Base-by-base conservation (phyloP, 148 eudicot species). In the Nyssa sinensis region DNA sequence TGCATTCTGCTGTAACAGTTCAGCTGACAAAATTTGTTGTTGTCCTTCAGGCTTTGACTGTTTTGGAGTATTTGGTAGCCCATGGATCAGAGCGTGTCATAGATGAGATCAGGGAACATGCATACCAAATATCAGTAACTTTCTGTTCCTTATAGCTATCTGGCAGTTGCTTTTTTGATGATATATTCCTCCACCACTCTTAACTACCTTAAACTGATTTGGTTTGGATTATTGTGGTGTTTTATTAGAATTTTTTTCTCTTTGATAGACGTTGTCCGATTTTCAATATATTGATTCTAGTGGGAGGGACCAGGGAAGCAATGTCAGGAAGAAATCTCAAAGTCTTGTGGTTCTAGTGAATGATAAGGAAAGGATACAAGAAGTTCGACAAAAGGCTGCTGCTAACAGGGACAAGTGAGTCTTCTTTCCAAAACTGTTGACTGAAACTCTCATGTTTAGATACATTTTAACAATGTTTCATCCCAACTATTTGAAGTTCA, bases 281-380 rank as follows among this genome's bases (percentile, higher is more conserved):
- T 96, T 96, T 76, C 99, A 96, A 79, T 96, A 93, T 66, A 91
- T 93, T 59, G 98, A 96, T 78, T 89, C 94, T 57, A 84, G 88
- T 80, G 99, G 97, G 75, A 93, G 87, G 78, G 99, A 96, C 80
- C 99, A 96, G 76, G 99, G 99, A 75, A 88, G 80, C 83, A 91
- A 93, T 70, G 98, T 96, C 76, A 77, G 99, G 72, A 89, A 89
- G 75, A 96, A 96, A 82, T 96, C 99, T 81, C 99, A 93, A 77
- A 86, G 89, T 81, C 91, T 96, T 72, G 94, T 91, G 66, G 87
- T 77, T 76, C 80, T 96, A 74, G 97, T 91, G 62, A 96, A 93
- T 87, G 98, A 96, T 80, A 95, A 92, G 68, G 97, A 95, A 66
- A 90, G 94, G 80, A 90, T 95, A 83, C 88, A 84, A 83, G 99